Base-by-base conservation (phyloP, 2,329 filamentous ascomycete species). In the Alternaria rosae region DNA sequence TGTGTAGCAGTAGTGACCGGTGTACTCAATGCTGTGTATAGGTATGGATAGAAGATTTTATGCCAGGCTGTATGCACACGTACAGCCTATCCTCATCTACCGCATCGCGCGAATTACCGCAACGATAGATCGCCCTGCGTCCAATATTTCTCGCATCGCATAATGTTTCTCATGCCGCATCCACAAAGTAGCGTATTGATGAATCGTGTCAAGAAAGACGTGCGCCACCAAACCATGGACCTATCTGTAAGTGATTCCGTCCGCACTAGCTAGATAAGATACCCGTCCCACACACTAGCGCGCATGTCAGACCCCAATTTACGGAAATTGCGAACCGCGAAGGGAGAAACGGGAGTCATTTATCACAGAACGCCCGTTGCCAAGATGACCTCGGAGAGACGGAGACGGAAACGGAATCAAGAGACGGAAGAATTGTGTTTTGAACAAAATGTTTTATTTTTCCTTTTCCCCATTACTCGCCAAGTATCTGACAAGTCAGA, bases 401-500 rank as follows among this genome's bases (percentile, higher is more conserved):
- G 15, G 57, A 17, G 35, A 38, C 35, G 35, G 35, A 38, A 8
- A 38, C n/a, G 15, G 35, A 35, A 35, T n/a, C 32, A 35, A 35
- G 32, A n/a, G 32, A 38, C 15, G 35, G 35, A 38, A 38, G 42
- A 32, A 50, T 20, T 17, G 32, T 13, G 35, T 26, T 26, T 50
- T 50, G 42, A 15, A 58, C 42, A 51, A 57, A 25, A 43, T 51
- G 54, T 57, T 38, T 57, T 32, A 42, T 64, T 38, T 38, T 38
- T 61, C 55, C 64, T 65, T 66, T 64, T 53, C 62, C 62, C 61
- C 64, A 56, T 48, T 30, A 42, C 51, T 51, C 56, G 59, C 44
- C 20, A 43, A 38, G 44, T 20, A 50, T 26, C 57, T 53, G 43
- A 54, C 51, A 42, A 59, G 35, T 38, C 35, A 38, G 35, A 38